Conservation (phyloP, 2,329 filamentous ascomycete genomes). For the Plenodomus biglobosus region DNA sequence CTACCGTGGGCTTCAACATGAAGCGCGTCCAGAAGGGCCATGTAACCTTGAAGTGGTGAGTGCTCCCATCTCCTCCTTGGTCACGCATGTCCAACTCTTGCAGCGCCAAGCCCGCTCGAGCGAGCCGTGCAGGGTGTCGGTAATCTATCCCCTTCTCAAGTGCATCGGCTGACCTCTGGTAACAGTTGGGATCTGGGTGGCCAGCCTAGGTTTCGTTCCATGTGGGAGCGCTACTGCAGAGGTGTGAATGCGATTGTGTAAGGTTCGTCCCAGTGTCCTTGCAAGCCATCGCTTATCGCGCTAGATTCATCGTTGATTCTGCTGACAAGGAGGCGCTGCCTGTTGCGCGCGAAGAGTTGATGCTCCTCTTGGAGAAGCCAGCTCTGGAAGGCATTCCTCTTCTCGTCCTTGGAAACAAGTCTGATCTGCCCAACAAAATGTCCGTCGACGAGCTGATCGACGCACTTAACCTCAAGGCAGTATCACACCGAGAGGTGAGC, state of each 20-base stretch:
- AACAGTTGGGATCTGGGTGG: slow-evolving; percentile 91
- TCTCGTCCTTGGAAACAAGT: slow-evolving; percentile 95
- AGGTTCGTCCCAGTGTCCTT: slow-evolving; percentile 31
- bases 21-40: slow-evolving; percentile 97
- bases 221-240: slow-evolving; percentile 99
- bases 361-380: slow-evolving; percentile 81
- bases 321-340: slow-evolving; percentile 80
- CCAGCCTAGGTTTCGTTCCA: slow-evolving; percentile 92
- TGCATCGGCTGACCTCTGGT: slow-evolving; percentile 42
- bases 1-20: slow-evolving; percentile 98
- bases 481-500: slow-evolving; percentile 90
- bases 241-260: slow-evolving; percentile 95
- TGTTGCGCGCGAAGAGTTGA: slow-evolving; percentile 87
- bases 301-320: slow-evolving; percentile 91
- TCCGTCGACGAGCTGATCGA: slow-evolving; percentile 96
- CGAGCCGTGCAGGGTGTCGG: slow-evolving; percentile 34
- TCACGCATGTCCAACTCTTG: slow-evolving; percentile 43
- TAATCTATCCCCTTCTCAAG: slow-evolving; percentile 30
- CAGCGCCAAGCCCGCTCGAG: slow-evolving; percentile 39
- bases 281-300: slow-evolving; percentile 28
- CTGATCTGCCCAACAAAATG: slow-evolving; percentile 85
- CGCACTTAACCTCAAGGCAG: slow-evolving; percentile 81
- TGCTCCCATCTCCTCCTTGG: slow-evolving; percentile 33
- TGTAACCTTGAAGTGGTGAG: slow-evolving; percentile 92
- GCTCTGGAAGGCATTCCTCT: slow-evolving; percentile 87